phyloP scores from a whole-genome alignment of 208 protist species.

The Endotrypanum monterogeii region DNA sequence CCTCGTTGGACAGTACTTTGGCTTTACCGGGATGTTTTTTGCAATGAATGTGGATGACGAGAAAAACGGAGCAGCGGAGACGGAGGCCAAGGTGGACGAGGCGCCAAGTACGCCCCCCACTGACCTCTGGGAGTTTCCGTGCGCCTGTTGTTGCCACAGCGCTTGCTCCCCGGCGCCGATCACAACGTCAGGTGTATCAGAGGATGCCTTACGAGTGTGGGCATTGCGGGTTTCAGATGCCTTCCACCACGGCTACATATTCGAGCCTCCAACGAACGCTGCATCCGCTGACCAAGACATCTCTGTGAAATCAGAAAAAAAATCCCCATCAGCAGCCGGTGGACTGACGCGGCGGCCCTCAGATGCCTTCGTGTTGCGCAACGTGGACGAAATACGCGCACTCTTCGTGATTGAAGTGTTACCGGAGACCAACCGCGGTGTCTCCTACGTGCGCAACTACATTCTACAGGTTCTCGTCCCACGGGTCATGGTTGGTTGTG shows the following conservation, averaged over 20 bases:
- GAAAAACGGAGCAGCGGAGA: conserved; percentile 2
- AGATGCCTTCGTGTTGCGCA: conserved; percentile 32
- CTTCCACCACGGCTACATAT: conserved; percentile 51
- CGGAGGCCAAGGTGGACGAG: not conserved
- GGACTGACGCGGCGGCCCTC: conserved; percentile 4
- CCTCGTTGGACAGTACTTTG: conserved; percentile 57
- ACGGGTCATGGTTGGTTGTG: conserved; percentile 38
- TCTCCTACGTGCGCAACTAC: conserved; percentile 88
- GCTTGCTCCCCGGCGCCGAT: not conserved
- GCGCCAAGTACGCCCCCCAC: not conserved
- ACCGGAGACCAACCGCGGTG: conserved; percentile 58
- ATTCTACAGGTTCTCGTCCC: conserved; percentile 83
- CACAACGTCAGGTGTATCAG: not conserved
- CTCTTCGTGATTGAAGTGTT: conserved; percentile 71
- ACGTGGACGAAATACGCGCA: conserved; percentile 42
- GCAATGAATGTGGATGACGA: conserved; percentile 1
- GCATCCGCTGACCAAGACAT: not conserved
- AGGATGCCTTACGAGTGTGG: conserved; percentile 8
- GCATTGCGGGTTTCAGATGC: conserved; percentile 18
- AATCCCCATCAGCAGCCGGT: not conserved
- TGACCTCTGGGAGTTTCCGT: conserved; percentile 32
- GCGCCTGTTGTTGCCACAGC: conserved; percentile 22
- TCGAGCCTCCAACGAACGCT: conserved; percentile 15
- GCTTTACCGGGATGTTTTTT: conserved; percentile 35
- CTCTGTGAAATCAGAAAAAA: not conserved